phyloP scores from a whole-genome alignment of 1,139 yeast genomes.

The Yamadazyma sp. region DNA sequence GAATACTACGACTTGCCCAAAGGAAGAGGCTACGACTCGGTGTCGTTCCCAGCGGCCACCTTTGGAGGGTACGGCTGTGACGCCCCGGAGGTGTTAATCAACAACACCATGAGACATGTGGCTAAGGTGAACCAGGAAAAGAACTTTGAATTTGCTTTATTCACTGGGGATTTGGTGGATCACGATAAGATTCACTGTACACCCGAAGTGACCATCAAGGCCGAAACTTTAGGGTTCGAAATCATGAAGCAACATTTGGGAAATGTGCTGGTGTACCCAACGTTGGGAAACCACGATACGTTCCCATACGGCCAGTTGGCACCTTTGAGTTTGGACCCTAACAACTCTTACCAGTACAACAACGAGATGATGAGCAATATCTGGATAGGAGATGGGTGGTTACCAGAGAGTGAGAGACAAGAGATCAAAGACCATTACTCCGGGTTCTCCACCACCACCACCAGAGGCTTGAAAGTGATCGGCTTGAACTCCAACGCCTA shows the following conservation, averaged over 20 bases:
- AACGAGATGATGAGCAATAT: conserved; percentile 58
- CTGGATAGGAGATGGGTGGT: conserved; percentile 49
- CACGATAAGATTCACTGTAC: conserved; percentile 51
- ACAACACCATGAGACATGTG: conserved; percentile 52
- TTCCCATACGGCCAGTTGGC: conserved; percentile 78
- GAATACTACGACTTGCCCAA: conserved; percentile 37
- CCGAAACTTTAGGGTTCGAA: conserved; percentile 52
- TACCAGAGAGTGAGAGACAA: conserved; percentile 24
- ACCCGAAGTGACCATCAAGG: conserved; percentile 48
- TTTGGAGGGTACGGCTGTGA: conserved; percentile 67
- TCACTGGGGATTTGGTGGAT: conserved; percentile 72
- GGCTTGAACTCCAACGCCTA: conserved; percentile 67
- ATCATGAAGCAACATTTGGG: conserved; percentile 56
- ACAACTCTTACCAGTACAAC: conserved; percentile 58
- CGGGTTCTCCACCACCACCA: conserved; percentile 59
- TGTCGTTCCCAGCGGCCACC: conserved; percentile 56
- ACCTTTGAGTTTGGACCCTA: conserved; percentile 37
- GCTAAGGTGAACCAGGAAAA: conserved; percentile 24
- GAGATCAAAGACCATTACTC: conserved; percentile 48
- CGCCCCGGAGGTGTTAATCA: conserved; percentile 59
- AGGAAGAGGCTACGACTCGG: conserved; percentile 39
- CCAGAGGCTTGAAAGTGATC: conserved; percentile 59
- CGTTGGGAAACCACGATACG: conserved; percentile 71
- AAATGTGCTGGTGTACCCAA: conserved; percentile 60
- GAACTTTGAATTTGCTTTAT: conserved; percentile 57